Base-by-base conservation (phyloP, 2,329 filamentous ascomycete species). In the Cladosporium sphaerospermum region DNA sequence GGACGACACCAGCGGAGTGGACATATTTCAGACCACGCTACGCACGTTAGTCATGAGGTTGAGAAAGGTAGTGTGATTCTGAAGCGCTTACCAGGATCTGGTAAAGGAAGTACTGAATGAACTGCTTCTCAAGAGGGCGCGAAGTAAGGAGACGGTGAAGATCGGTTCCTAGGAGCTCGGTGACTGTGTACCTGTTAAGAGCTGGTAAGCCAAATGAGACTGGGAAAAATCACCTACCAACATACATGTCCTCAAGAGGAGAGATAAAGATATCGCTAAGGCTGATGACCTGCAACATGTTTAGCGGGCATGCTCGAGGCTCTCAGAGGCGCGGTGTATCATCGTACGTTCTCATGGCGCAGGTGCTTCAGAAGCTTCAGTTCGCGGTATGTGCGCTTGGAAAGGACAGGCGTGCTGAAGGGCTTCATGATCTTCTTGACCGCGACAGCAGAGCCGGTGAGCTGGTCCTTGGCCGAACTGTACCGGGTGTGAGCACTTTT, bases 401-500 rank as follows among this genome's bases (percentile, higher is more conserved):
- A 93, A 45, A 99, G 80, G 55, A 99, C 93, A 1, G 93, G 91
- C n/a, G 93, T 99, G 79, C 91, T 96, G 75, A 99, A 99, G 9
- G 93, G 93, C 79, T 97, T 99, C 92, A 99, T 97, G 69, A 99
- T 99, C 83, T 99, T 99, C 82, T 99, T 99, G 70, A 99, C 91
- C 55, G 93, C 93, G 57, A 99, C 93, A 73, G 91, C 90, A 73
- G 96, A 91, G 71, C 83, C 88, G 56, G 93, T 97, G 73, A 99
- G 89, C 77, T 97, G 91, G 73, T 99, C 93, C 75, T 90, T 92
- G 54, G 93, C 93, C 60, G 93, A 97, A 75, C 92, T 97, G 70
- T 63, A 58, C 16, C 9, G 39, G 23, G 11, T 46, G 28, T 48
- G 32, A 48, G n/a, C 44, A 9, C 5, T 33, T 9, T 9, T 23